Evolutionary conservation across 2,329 filamentous ascomycete genomes (phyloP), one percentile per base, ranked within the genome.

Genomic region (Aspergillus tubingensis): DNA sequence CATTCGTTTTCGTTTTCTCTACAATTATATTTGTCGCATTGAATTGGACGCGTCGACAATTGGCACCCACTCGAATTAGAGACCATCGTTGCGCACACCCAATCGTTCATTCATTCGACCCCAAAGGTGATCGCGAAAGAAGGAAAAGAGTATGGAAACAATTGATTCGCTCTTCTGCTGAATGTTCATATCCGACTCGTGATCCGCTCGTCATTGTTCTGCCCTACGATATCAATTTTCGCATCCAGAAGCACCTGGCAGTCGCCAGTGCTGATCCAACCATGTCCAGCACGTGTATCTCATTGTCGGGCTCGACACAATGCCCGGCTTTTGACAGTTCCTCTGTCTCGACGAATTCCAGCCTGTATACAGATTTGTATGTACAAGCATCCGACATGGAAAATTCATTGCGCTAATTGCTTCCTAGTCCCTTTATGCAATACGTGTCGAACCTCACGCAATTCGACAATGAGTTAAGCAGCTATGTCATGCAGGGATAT

Each of bases 401-500:
- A 67, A 67, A 67, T 68, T 65, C 17, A 27, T 52, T 69, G 38
- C 58, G 67, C 74, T 76, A 63, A 76, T 63, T 49, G 47, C 61
- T 19, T 62, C 50, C 50, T 72, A 96, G 93, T 79, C 88, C 92
- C 50, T 99, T 98, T 75, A 85, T 99, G 66, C 82, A 87, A 65
- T 91, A 85, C 75, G 95, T 98, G 68, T 90, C 90, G 48, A 88
- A 90, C 73, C 84, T 85, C 15, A 78, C 84, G 57, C 86, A 89
- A 8, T 99, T 99, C 74, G 95, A 99, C 75, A 85, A 90, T 70
- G 66, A 67, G 51, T 79, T 99, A 71, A 82, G 79, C 54, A 81
- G 84, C 58, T 97, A 96, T 76, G 84, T 97, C 56, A 80, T 85
- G 58, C 88, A 87, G 39, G 84, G 82, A 64, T 98, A 93, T 79